Evolutionary conservation across 23 red algal species (phyloP).

Genomic region (Pyropia haitanensis): DNA sequence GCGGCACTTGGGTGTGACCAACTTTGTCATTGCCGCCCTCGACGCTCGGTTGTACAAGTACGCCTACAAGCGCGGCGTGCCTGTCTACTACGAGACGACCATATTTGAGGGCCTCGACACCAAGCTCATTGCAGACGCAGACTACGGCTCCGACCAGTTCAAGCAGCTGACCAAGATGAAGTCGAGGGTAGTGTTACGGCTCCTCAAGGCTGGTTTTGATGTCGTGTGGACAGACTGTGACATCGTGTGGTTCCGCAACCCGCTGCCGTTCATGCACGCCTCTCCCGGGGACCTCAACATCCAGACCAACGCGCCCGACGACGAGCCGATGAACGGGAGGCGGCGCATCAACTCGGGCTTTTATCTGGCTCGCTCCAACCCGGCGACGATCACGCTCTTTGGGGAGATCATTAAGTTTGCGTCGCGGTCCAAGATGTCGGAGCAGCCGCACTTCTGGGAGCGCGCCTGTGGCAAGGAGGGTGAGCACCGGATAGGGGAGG

Average conservation of each 20-base stretch:
- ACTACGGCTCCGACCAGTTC: constrained; percentile 56
- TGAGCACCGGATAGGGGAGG: constrained; percentile 43
- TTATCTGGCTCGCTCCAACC: constrained; percentile 43
- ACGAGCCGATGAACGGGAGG: constrained; percentile 29
- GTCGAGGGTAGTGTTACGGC: constrained; percentile 59
- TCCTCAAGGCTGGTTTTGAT: constrained; percentile 66
- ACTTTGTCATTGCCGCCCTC: constrained; percentile 76
- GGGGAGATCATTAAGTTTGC: constrained; percentile 58
- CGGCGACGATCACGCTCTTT: constrained; percentile 25
- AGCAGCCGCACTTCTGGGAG: constrained; percentile 90
- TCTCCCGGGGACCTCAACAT: constrained; percentile 35
- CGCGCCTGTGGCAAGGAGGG: constrained; percentile 75
- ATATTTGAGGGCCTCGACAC: background rate
- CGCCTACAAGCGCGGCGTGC: constrained; percentile 64
- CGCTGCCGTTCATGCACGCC: constrained; percentile 14
- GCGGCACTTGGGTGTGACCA: constrained; percentile 51
- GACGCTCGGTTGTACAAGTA: constrained; percentile 63
- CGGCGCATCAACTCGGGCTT: constrained; percentile 82
- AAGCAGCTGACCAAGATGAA: constrained; percentile 89
- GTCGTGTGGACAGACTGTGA: constrained; percentile 87
- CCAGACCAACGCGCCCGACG: constrained; percentile 74
- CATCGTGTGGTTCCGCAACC: constrained; percentile 78
- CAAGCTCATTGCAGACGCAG: constrained; percentile 18
- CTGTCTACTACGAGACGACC: constrained; percentile 45
- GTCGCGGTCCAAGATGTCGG: constrained; percentile 58